Base-by-base conservation (phyloP, 2,329 filamentous ascomycete genomes). In the Claviceps purpurea region DNA sequence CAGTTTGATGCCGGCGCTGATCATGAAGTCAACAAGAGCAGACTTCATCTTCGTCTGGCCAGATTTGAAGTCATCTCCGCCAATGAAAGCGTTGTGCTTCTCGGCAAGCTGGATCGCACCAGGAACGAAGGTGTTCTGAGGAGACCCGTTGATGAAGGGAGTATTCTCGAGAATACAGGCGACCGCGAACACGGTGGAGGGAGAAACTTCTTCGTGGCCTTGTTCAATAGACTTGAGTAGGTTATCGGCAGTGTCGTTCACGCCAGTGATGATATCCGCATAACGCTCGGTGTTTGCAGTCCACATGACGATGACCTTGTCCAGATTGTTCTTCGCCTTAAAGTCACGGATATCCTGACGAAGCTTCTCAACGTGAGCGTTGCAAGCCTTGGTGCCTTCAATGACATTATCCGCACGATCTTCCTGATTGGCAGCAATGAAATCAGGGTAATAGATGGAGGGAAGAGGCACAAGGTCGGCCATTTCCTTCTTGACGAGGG, bases 21-120 rank as follows among this genome's bases (percentile, higher is more conserved):
- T 95, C 68, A 98, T 73, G 75, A 98, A 98, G 73, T 98, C 93
- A 46, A 97, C 93, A 34, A 98, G 82, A 20, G 93, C 93, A 55
- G 93, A 97, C 76, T 98, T 98, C 93, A 98, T 98, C 83, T 98
- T 98, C 68, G 93, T 98, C 78, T 98, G 93, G 57, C 93, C 93
- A 56, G 93, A 97, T 77, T 98, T 98, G 84, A 98, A 98, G 74
- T 98, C 93, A 64, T 98, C 93, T 58, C 93, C 93, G 54, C 93
- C 93, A 63, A 98, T 89, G 75, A 95, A 98, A 56, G 90, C 82
- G 53, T 80, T 78, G 70, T 94, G 83, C 70, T 85, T 77, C 75
- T 94, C 87, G 22, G 93, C 93, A 54, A 98, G 82, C 65, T 91
- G 77, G 60, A 97, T 84, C 55, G 85, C 87, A 64, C 93, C 93